Evolutionary conservation across 2,329 filamentous ascomycete genomes (phyloP), one percentile per base, ranked within the genome.

Genomic region (Clarireedia sp.): DNA sequence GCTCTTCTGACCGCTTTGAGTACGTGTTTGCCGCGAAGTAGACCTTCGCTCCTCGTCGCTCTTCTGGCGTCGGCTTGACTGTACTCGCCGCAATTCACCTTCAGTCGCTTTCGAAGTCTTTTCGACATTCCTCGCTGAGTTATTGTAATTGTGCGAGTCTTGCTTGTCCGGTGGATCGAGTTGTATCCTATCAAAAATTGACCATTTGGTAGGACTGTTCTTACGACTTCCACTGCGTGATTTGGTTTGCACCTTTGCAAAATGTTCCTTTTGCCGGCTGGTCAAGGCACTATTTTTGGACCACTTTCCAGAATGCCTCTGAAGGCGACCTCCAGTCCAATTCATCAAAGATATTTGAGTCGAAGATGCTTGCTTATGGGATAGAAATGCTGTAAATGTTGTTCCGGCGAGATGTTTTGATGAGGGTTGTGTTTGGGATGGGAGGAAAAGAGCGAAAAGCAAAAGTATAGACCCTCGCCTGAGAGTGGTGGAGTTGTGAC

Each of bases 261-360:
- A 77, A 60, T 78, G 72, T 48, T 75, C 69, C 60, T 72, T 76
- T 59, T 77, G 75, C n/a, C 68, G 70, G n/a, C 21, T 40, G 19
- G 47, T 57, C 47, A 59, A 49, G 45, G 46, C 44, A 36, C 49
- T 49, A 10, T 67, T 64, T 33, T 69, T 63, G 23, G 68, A 60
- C 19, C 68, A 64, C 66, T 66, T 51, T 66, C 67, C 56, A 67
- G 64, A 57, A 62, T 74, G 71, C 57, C 74, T 74, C 41, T 72
- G 69, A 43, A 77, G 68, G 48, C 68, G 73, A 26, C 74, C 74
- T 59, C 76, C 75, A 2, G 74, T 78, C 75, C 75, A 78, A 62
- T 78, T 78, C 75, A 78, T 78, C 24, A 33, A 49, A 3, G 8
- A 19, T 2, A 17, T 24, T 2, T 16, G 14, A 5, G 3, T 33